Conservation (phyloP, 208 protist species). For the Acanthamoeba rhysodes region DNA sequence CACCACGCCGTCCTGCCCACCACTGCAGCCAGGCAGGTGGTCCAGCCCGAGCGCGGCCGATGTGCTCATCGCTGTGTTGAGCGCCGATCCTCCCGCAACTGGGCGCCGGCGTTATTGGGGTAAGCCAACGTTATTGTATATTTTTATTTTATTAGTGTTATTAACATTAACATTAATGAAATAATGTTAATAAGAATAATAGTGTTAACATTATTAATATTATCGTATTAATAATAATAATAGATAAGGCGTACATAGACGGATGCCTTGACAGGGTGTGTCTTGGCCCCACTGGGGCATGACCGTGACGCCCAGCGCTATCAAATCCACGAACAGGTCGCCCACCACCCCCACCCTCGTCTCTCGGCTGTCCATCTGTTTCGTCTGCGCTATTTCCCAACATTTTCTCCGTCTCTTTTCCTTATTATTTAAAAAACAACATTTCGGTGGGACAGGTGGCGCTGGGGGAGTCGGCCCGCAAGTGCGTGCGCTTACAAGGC, state of each 20-base stretch:
- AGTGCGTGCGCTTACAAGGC: neutral
- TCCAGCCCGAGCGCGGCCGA: neutral
- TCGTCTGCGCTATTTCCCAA: no score
- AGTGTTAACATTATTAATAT: no score
- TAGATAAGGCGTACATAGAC: neutral
- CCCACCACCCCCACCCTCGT: slow-evolving; percentile 1
- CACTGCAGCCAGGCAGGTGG: neutral
- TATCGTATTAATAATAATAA: no score
- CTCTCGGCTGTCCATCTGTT: neutral
- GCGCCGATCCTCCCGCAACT: slow-evolving; percentile 16
- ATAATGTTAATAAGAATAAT: no score
- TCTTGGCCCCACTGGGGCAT: slow-evolving; percentile 31
- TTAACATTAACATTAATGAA: no score
- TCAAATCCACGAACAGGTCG: slow-evolving; percentile 21
- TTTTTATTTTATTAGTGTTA: no score
- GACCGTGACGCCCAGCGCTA: neutral
- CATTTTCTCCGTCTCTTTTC: no score
- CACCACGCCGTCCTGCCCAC: neutral
- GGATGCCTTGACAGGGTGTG: neutral
- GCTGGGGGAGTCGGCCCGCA: no score
- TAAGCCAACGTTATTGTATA: no score
- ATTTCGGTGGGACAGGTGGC: no score
- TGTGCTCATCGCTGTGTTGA: slow-evolving; percentile 34
- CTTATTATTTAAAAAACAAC: no score
- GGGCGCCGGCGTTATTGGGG: neutral